Percentiles rank a stretch among this genome's conserved stretches.
These are phyloP conservation scores for Saccharomycopsis fermentans DNA, from an alignment of 805 yeast genomes.

Conservation along the genomic window DNA sequence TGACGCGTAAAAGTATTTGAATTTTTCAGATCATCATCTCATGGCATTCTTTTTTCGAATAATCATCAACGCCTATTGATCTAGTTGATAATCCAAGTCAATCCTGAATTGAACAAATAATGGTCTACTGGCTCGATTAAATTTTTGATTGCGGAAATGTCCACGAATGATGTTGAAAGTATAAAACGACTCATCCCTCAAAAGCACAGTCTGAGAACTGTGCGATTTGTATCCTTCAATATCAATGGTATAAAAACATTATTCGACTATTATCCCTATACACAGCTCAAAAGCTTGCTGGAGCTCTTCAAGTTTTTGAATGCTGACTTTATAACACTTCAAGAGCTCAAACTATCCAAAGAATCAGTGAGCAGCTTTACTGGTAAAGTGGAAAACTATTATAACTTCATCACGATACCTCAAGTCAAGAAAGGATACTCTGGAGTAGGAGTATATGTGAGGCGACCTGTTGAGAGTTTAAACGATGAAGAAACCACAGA, in stretches of 20 bases:
- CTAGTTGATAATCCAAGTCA: too few relatives aligned
- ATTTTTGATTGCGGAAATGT: neutral
- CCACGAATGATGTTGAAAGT: neutral
- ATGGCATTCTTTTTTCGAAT: too few relatives aligned
- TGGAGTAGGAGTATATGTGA: conserved; percentile 80
- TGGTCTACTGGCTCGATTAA: too few relatives aligned
- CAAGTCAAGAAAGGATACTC: conserved; percentile 67
- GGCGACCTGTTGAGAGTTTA: conserved; percentile 32
- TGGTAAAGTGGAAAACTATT: conserved; percentile 46
- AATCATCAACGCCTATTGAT: too few relatives aligned
- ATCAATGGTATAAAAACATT: conserved; percentile 78
- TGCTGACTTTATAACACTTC: conserved; percentile 77
- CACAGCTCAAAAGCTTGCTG: conserved; percentile 29
- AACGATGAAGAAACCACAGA: too few relatives aligned
- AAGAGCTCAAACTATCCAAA: conserved; percentile 69
- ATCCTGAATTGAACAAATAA: too few relatives aligned
- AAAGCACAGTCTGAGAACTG: neutral
- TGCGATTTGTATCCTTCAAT: conserved; percentile 64
- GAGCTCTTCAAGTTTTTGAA: conserved; percentile 41
- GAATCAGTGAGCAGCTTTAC: conserved; percentile 36
- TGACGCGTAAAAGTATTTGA: neutral
- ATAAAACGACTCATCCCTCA: neutral
- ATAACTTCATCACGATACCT: conserved; percentile 64
- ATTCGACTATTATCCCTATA: conserved; percentile 81
- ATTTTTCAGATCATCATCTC: neutral